These are phyloP conservation scores for Desmodesmus armatus DNA, from an alignment of 139 green algal species.

Conservation along the genomic window DNA sequence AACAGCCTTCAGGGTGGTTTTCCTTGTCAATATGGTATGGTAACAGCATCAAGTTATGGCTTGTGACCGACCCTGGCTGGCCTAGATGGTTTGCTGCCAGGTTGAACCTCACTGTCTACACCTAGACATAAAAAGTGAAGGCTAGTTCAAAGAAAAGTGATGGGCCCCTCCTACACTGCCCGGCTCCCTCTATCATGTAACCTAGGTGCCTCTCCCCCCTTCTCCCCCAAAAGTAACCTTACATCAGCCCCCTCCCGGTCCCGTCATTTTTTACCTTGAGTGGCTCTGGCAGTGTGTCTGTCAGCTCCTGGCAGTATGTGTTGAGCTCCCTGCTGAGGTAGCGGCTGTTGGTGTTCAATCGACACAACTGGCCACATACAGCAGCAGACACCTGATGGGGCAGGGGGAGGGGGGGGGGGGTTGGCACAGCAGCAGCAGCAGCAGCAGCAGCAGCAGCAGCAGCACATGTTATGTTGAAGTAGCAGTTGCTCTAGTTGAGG, in stretches of 20 bases:
- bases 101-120: too few species aligned
- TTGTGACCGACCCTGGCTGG: too few species aligned
- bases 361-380: constrained; percentile 65
- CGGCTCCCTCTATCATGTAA: too few species aligned
- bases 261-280: constrained; percentile 54
- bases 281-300: constrained; percentile 61
- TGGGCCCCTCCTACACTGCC: too few species aligned
- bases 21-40: not conserved
- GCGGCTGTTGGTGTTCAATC: constrained; percentile 86
- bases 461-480: not conserved
- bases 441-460: not conserved
- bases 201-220: too few species aligned
- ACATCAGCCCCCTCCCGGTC: not conserved
- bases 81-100: too few species aligned
- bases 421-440: not conserved
- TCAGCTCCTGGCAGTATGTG: constrained; percentile 63
- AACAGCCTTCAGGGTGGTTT: too few species aligned
- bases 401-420: too few species aligned
- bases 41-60: not conserved
- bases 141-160: too few species aligned
- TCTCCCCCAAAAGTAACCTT: too few species aligned
- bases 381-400: constrained; percentile 75
- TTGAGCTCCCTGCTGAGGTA: constrained; percentile 78
- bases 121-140: too few species aligned
- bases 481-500: not conserved